Base-by-base conservation (phyloP, 495 filamentous ascomycete genomes). In the Aspergillus saccharolyticus region DNA sequence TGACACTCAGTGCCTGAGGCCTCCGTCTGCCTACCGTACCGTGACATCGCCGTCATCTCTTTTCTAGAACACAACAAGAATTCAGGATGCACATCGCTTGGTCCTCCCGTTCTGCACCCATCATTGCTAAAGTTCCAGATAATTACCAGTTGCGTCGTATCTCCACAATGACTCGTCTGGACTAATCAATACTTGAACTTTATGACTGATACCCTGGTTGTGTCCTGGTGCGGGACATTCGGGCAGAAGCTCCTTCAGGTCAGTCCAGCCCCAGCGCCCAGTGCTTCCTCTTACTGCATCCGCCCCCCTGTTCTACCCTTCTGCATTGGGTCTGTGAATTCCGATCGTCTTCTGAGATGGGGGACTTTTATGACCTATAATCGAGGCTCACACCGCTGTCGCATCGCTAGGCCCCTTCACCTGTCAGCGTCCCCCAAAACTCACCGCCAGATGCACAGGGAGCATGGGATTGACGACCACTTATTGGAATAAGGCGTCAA, bases 371-470 rank as follows among this genome's bases (percentile, higher is more conserved):
- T 28, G 33, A 15, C 33, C 33, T 39, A 15, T 39, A 39, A 30
- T 19, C 6, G 4, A 30, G 20, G 28, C 47, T 30, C 30, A 30
- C 47, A 50, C 47, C 4, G 12, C n/a, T 17, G 24, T 28, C 28
- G 15, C 47, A 50, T 17, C 7, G 17, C 17, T n/a, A 53, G 51
- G 8, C 30, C 33, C 10, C 24, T 24, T 44, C 21, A 50, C 47
- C 47, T 30, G 47, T 53, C 51, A 16, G 22, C 45, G 10, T 48
- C n/a, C 51, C 8, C 8, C 9, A 53, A n/a, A 21, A 43, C 51
- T 44, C 51, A 53, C 51, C 51, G 51, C 51, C 51, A 53, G 33
- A 53, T 44, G 17, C 51, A 18, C 22, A n/a, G 42, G 22, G 22
- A 53, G 51, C 30, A 43, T 15, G 21, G 18, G 21, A 7, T 22